Evolutionary conservation across 495 filamentous ascomycete species (phyloP).

Genomic region (Penicillium manginii): DNA sequence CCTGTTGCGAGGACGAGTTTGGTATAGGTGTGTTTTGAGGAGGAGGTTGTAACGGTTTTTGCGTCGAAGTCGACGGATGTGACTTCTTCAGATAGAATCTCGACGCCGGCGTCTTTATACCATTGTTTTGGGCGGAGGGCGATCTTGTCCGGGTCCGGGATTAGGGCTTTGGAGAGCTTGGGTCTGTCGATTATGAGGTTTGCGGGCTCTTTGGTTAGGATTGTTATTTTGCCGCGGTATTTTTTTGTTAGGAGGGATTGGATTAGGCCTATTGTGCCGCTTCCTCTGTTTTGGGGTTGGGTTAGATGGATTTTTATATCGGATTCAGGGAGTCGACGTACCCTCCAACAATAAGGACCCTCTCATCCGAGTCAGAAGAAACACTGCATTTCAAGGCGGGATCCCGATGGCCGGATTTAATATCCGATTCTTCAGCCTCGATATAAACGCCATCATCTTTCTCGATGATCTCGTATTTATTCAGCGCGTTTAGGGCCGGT

Average conservation of each 20-base stretch:
- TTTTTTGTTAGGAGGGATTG: slow-evolving; percentile 81
- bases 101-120: slow-evolving; percentile 76
- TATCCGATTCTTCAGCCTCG: slow-evolving; percentile 74
- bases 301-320: not conserved
- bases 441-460: slow-evolving; percentile 85
- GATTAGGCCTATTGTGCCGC: slow-evolving; percentile 75
- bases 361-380: slow-evolving; percentile 53
- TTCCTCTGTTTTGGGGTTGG: slow-evolving; percentile 55
- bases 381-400: slow-evolving; percentile 73
- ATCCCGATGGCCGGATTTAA: slow-evolving; percentile 74
- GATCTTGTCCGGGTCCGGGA: slow-evolving; percentile 79
- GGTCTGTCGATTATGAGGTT: slow-evolving; percentile 88
- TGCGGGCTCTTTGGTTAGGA: slow-evolving; percentile 76
- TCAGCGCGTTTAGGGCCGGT: slow-evolving; percentile 80
- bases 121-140: slow-evolving; percentile 73
- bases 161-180: slow-evolving; percentile 92
- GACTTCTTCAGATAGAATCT: slow-evolving; percentile 75
- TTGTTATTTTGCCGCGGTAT: slow-evolving; percentile 78
- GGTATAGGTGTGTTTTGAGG: slow-evolving; percentile 73
- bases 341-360: slow-evolving; percentile 87
- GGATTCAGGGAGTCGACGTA: slow-evolving; percentile 34
- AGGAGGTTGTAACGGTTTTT: no score
- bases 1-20: slow-evolving; percentile 92
- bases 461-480: slow-evolving; percentile 77
- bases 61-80: slow-evolving; percentile 71